Percentiles rank a stretch among this genome's conserved stretches.
Evolutionary conservation across 148 eudicot species (phyloP).

Genomic region (Rhododendron simsii): DNA sequence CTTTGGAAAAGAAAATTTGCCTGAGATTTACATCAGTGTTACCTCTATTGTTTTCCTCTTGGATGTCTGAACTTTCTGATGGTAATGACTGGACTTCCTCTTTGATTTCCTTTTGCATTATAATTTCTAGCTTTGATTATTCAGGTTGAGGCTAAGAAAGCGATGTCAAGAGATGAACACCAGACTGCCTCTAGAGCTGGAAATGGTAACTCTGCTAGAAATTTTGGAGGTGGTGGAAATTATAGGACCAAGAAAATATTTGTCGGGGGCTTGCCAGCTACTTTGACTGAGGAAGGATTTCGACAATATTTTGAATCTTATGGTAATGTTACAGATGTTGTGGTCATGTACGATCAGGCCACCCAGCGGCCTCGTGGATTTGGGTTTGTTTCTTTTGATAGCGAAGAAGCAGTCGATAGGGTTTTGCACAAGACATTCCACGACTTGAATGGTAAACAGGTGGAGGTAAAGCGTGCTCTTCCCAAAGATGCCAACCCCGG

Average conservation of each 20-base stretch:
- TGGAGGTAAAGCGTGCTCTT: conserved; percentile 95
- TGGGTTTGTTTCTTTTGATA: conserved; percentile 87
- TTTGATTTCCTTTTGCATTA: background rate
- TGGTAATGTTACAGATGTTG: conserved; percentile 84
- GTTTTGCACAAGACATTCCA: conserved; percentile 85
- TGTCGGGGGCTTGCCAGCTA: conserved; percentile 93
- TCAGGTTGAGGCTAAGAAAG: conserved; percentile 95
- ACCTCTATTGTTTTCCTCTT: background rate
- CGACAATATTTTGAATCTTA: conserved; percentile 83
- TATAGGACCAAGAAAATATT: conserved; percentile 87
- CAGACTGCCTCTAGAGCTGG: conserved; percentile 56
- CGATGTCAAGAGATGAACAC: conserved; percentile 92
- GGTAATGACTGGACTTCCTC: background rate
- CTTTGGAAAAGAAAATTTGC: background rate
- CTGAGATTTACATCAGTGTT: background rate
- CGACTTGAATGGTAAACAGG: conserved; percentile 83
- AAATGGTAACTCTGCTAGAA: conserved; percentile 45
- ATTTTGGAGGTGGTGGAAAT: conserved; percentile 62
- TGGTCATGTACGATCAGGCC: conserved; percentile 91
- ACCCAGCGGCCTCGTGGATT: conserved; percentile 94
- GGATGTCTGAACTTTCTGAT: background rate
- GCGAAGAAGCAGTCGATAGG: conserved; percentile 94
- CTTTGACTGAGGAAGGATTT: conserved; percentile 75
- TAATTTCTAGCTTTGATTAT: conserved; percentile 18
- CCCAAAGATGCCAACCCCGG: conserved; percentile 92